Base-by-base conservation (phyloP, 2,329 filamentous ascomycete genomes). In the Epichloe gansuensis region DNA sequence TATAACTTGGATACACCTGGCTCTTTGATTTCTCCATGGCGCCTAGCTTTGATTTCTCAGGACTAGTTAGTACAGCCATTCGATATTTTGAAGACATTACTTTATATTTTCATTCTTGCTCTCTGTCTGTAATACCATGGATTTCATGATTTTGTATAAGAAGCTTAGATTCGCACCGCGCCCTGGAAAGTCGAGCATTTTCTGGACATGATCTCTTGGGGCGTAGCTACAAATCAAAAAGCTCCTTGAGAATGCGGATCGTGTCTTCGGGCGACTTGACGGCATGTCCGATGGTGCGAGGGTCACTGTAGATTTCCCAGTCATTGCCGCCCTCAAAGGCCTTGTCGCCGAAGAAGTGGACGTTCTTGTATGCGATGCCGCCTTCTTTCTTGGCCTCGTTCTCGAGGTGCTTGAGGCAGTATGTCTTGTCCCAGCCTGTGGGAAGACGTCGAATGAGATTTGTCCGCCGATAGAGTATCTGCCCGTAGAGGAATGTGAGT, bases 261-360 rank as follows among this genome's bases (percentile, higher is more conserved):
- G 91, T 96, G 64, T 97, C 89, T 53, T 90, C 84, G 6, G 91
- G 91, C 43, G 77, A 80, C 59, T 76, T 81, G 59, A 97, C 93
- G 28, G 83, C 76, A 72, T 98, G 93, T 2, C 93, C 93, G 55
- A 86, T 83, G 38, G 88, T 94, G 64, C 91, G 78, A 52, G 78
- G 65, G 67, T 97, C 91, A 59, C 73, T 76, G 70, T 85, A 97
- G 66, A 98, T 96, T 75, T 97, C 91, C 67, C 84, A 91, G 72
- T 98, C 93, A 69, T 97, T 98, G 56, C 93, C 93, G 58, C 93
- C 91, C 68, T 84, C 72, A 66, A 82, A 83, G 28, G 88, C 88
- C 83, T 97, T 98, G 78, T 98, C 93, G 59, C 93, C 93, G 64
- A 97, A 98, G 80, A 97, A 97, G 76, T 97, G 93, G 61, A 97